Percentiles rank a stretch among this genome's conserved stretches.
These are phyloP conservation scores for Suillus luteus DNA, from an alignment of 768 basidiomycete genomes.

Conservation along the genomic window DNA sequence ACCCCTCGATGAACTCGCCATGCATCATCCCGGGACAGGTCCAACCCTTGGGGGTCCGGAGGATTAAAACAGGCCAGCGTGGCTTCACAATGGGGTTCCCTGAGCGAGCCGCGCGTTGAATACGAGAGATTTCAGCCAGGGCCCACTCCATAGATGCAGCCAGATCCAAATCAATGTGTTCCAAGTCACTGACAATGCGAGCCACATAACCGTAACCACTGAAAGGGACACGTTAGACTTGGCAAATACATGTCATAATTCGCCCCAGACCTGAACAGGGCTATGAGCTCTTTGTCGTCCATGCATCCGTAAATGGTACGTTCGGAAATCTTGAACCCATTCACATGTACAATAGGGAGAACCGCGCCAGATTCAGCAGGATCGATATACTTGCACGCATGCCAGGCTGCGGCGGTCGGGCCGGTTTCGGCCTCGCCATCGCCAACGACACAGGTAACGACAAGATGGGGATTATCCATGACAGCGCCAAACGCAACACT, in stretches of 20 bases:
- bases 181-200: constrained; percentile 71
- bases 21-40: constrained; percentile 65
- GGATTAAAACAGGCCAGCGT: constrained; percentile 86
- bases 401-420: constrained; percentile 81
- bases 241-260: constrained; percentile 15
- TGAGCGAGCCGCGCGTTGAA: constrained; percentile 76
- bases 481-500: constrained; percentile 84
- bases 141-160: constrained; percentile 87
- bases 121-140: constrained; percentile 66
- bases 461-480: constrained; percentile 88
- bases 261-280: constrained; percentile 63
- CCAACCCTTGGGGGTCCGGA: constrained; percentile 85
- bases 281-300: constrained; percentile 81
- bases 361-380: constrained; percentile 89
- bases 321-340: constrained; percentile 90
- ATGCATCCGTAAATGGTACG: constrained; percentile 88
- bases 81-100: constrained; percentile 83
- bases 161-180: constrained; percentile 73
- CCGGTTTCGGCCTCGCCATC: constrained; percentile 88
- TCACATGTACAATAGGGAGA: constrained; percentile 86
- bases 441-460: constrained; percentile 81
- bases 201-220: constrained; percentile 90
- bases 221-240: constrained; percentile 12
- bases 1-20: constrained; percentile 78
- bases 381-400: constrained; percentile 88